A percentile compares a stretch with the other conserved stretches of the same genome.
Conservation (phyloP, 2,329 filamentous ascomycete species). For the Aspergillus sp. region DNA sequence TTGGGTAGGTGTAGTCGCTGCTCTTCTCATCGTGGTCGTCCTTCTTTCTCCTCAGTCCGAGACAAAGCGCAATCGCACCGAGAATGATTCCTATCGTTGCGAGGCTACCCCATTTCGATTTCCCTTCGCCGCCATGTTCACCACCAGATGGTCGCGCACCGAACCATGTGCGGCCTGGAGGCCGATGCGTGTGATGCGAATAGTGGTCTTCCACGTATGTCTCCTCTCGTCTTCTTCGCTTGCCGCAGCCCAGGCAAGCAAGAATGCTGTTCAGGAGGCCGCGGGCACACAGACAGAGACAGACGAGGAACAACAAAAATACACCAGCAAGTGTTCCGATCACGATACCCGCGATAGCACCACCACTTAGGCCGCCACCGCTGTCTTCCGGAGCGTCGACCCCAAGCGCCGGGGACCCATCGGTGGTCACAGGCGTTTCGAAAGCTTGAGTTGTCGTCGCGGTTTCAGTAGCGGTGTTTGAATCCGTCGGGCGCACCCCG, state of each 20-base stretch:
- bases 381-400: constrained; percentile 26
- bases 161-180: constrained; percentile 41
- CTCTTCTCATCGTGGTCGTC: constrained; percentile 41
- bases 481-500: constrained; percentile 47
- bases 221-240: constrained; percentile 37
- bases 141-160: constrained; percentile 37
- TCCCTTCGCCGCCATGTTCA: constrained; percentile 34
- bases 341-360: constrained; percentile 53
- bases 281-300: constrained; percentile 45
- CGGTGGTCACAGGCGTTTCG: constrained; percentile 45
- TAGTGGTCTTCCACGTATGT: constrained; percentile 42
- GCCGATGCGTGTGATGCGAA: constrained; percentile 34
- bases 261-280: constrained; percentile 41
- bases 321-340: constrained; percentile 49
- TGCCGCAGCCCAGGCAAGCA: constrained; percentile 39
- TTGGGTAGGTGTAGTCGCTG: constrained; percentile 39
- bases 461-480: constrained; percentile 45
- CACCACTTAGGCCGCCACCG: constrained; percentile 46
- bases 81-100: constrained; percentile 44
- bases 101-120: constrained; percentile 38
- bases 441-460: constrained; percentile 47
- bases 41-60: constrained; percentile 46
- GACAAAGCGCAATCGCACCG: constrained; percentile 44
- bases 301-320: constrained; percentile 46
- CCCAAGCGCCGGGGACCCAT: constrained; percentile 39